Evolutionary conservation across 768 basidiomycete species (phyloP).

Genomic region (Leccinum uliginosum): DNA sequence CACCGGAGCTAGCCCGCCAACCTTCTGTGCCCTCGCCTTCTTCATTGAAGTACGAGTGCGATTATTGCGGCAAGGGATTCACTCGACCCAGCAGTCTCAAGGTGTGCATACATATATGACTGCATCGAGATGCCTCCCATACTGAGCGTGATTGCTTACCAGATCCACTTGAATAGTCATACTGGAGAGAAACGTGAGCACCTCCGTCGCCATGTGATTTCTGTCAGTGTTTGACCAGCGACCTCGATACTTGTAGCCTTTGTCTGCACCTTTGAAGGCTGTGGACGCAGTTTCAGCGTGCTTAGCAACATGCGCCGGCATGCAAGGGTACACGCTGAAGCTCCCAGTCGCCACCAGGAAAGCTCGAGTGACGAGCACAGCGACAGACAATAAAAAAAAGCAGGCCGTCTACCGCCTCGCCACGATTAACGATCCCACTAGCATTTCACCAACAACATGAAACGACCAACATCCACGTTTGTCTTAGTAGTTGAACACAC

Average conservation of each 20-base stretch:
- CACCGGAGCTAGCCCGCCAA: conserved; percentile 14
- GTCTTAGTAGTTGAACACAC: not conserved
- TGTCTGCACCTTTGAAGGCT: conserved; percentile 67
- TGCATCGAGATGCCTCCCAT: not conserved
- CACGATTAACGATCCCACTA: conserved; percentile 9
- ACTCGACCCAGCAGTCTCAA: conserved; percentile 80
- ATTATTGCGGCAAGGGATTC: conserved; percentile 77
- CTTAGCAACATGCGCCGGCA: conserved; percentile 88
- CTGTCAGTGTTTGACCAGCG: conserved; percentile 12
- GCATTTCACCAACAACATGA: conserved; percentile 3
- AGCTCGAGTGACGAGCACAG: conserved; percentile 44
- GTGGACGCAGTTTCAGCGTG: conserved; percentile 80
- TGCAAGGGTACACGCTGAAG: conserved; percentile 61
- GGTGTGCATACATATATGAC: conserved; percentile 35
- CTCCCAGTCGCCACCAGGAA: conserved; percentile 32
- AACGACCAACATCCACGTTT: conserved; percentile 3
- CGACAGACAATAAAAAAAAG: conserved; percentile 30
- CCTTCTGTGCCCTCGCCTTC: conserved; percentile 28
- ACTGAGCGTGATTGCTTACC: conserved; percentile 26
- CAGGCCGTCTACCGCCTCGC: conserved; percentile 11
- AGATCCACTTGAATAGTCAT: conserved; percentile 85
- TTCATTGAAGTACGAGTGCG: conserved; percentile 64
- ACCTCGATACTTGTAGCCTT: conserved; percentile 47
- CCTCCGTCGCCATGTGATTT: not conserved
- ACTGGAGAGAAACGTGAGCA: conserved; percentile 80